Base-by-base conservation (phyloP, 331 rosid genomes). In the Acacia concinna region DNA sequence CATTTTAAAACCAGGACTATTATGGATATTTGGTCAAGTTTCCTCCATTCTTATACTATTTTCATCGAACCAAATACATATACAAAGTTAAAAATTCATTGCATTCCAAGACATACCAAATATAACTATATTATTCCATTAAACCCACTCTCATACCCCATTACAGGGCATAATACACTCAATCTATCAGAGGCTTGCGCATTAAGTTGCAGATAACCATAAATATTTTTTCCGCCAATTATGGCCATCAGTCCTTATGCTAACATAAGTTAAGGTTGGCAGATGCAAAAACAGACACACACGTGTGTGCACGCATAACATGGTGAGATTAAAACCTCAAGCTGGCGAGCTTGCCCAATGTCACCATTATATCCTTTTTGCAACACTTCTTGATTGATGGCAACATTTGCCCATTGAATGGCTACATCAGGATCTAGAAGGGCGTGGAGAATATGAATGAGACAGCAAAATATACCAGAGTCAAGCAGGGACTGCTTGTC, bases 401-500 rank as follows among this genome's bases (percentile, higher is more conserved):
- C 72, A 85, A 80, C 83, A 80, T 70, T 88, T 76, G 79, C 86
- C 60, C 74, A 79, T 81, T 68, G 87, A 84, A 59, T 82, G 84
- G 89, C 86, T 82, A 81, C 88, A 67, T 89, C 92, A 75, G 97
- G 98, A 82, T 90, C 86, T 64, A 96, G 91, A 84, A 96, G 97
- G 78, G 97, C 90, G 84, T 89, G 87, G 64, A 96, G 95, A 79
- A 93, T 90, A 78, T 88, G 89, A 83, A 96, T 91, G 91, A 96
- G 99, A 84, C 99, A 93, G 88, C 99, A 93, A 68, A 96, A 91
- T 86, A 96, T 93, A 59, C 99, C 99, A 71, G 99, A 96, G 87
- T 93, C 99, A 66, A 96, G 99, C 84, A 96, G 92, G 78, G 99
- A 96, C 86, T 96, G 99, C 81, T 93, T 96, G 89, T 93, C 99